Evolutionary conservation across 768 basidiomycete genomes (phyloP).

Genomic region (Kwoniella europaea): DNA sequence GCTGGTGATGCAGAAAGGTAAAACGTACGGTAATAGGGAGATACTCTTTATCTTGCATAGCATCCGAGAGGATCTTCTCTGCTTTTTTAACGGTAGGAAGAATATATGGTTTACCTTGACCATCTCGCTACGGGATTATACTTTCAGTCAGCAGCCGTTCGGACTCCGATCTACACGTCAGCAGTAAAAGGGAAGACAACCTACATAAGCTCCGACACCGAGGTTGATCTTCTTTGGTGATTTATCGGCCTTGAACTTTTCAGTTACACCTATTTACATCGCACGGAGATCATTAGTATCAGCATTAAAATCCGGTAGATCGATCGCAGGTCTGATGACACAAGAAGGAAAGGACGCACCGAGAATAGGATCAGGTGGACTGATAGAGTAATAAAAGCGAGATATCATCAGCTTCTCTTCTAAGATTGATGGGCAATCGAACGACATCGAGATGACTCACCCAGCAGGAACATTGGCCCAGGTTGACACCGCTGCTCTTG

Average conservation of each 20-base stretch:
- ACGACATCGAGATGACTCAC: constrained; percentile 31
- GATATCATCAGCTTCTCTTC: constrained; percentile 5
- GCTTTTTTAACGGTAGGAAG: constrained; percentile 85
- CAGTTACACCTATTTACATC: constrained; percentile 65
- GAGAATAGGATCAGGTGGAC: constrained; percentile 56
- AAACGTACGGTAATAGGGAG: constrained; percentile 74
- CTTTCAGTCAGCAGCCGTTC: background rate
- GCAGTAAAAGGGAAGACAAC: background rate
- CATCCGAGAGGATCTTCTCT: constrained; percentile 66
- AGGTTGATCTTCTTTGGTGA: constrained; percentile 93
- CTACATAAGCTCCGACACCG: constrained; percentile 85
- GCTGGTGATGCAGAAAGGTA: background rate
- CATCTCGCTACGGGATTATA: constrained; percentile 66
- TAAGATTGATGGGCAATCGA: background rate
- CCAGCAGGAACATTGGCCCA: constrained; percentile 55
- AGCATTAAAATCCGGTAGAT: background rate
- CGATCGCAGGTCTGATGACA: background rate
- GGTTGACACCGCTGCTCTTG: constrained; percentile 38
- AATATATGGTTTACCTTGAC: constrained; percentile 91
- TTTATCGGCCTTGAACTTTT: constrained; percentile 95
- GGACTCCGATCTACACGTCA: background rate
- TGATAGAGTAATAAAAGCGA: constrained; percentile 9
- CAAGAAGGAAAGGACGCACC: constrained; percentile 33
- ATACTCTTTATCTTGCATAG: constrained; percentile 92
- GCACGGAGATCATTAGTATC: background rate